phyloP scores from a whole-genome alignment of 2,329 filamentous ascomycete species.

The Podosphaera aphanis region DNA sequence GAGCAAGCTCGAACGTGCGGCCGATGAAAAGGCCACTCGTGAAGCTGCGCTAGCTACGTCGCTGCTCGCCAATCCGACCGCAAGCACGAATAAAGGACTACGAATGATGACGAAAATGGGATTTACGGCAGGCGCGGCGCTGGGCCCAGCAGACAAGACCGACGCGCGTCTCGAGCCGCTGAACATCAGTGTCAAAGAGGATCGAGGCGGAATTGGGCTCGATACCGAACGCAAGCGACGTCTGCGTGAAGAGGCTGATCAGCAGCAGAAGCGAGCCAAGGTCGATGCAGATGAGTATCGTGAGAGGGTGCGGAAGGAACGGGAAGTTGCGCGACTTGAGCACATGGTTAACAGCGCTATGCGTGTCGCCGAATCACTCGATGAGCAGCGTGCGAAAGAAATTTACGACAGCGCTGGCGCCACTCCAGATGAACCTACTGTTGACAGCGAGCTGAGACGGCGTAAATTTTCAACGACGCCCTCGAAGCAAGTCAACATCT shows the following conservation, averaged over 20 bases:
- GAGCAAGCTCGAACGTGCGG: conserved; percentile 65
- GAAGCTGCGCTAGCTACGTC: conserved; percentile 57
- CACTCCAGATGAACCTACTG: too few relatives aligned
- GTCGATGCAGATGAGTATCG: conserved; percentile 49
- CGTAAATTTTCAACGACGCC: conserved; percentile 21
- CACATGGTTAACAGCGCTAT: conserved; percentile 54
- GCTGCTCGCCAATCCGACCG: conserved; percentile 31
- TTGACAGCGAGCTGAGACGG: too few relatives aligned
- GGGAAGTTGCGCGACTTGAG: conserved; percentile 44
- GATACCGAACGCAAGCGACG: conserved; percentile 68
- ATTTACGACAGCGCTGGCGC: too few relatives aligned
- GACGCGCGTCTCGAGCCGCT: conserved; percentile 42
- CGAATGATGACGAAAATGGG: conserved; percentile 96
- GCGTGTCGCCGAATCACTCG: conserved; percentile 58
- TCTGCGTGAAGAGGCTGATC: conserved; percentile 35
- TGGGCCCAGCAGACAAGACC: conserved; percentile 38
- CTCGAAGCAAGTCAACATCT: conserved; percentile 45
- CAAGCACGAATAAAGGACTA: conserved; percentile 55
- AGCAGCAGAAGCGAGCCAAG: conserved; percentile 33
- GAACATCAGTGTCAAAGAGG: conserved; percentile 51
- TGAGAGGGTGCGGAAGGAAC: conserved; percentile 45
- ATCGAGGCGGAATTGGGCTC: conserved; percentile 60
- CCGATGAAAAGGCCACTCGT: conserved; percentile 45
- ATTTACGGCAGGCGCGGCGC: conserved; percentile 49
- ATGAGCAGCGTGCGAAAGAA: conserved; percentile 11